phyloP scores from a whole-genome alignment of 1,284 basidiomycete species.

The Melampsora medusae region DNA sequence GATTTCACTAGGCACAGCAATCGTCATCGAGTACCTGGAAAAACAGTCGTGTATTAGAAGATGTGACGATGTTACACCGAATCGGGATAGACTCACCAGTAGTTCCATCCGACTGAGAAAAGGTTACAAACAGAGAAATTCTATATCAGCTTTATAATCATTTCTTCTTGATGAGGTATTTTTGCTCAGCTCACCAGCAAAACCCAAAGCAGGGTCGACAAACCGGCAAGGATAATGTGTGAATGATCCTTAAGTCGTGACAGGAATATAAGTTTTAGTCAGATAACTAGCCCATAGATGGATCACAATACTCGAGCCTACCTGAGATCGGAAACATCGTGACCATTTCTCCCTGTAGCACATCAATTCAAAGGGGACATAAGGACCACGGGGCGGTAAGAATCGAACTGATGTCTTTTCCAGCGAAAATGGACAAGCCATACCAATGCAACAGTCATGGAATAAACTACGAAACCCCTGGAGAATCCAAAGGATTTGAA shows the following conservation, averaged over 20 bases:
- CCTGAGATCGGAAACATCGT: conserved; percentile 44
- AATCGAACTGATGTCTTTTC: neutral
- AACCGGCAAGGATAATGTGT: conserved; percentile 44
- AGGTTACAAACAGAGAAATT: neutral
- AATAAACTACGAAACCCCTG: conserved; percentile 41
- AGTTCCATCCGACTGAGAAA: conserved; percentile 43
- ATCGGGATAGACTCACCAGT: conserved; percentile 30
- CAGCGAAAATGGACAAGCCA: neutral
- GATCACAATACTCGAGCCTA: neutral
- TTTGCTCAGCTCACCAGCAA: conserved; percentile 30
- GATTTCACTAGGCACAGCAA: conserved; percentile 55
- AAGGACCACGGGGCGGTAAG: neutral
- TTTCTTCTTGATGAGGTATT: neutral
- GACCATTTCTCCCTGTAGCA: conserved; percentile 43
- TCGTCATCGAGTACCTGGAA: conserved; percentile 57
- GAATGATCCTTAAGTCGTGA: conserved; percentile 19
- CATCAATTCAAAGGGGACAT: neutral
- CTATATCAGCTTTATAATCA: neutral
- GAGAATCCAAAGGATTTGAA: neutral
- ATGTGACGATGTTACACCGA: neutral
- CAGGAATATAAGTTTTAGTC: no score
- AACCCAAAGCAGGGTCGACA: conserved; percentile 43
- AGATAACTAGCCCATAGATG: no score
- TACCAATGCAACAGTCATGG: conserved; percentile 43
- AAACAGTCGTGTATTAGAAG: neutral